Percentiles rank a stretch among this genome's conserved stretches.
phyloP scores from a whole-genome alignment of 495 filamentous ascomycete species.

The Penicillium angulare region DNA sequence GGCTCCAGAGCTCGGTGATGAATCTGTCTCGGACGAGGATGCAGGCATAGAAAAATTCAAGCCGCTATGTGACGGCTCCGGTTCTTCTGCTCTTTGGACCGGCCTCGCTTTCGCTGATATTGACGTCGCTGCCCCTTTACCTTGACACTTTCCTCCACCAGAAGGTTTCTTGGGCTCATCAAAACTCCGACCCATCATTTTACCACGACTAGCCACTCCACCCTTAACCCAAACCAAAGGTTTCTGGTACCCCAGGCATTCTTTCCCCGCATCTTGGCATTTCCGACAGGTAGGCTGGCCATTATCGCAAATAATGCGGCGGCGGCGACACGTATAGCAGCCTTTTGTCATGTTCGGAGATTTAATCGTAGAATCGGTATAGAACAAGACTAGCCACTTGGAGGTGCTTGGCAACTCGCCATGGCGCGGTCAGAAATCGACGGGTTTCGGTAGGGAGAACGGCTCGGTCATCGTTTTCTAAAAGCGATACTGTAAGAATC shows the following conservation, averaged over 20 bases:
- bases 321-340: conserved; percentile 50
- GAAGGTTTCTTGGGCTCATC: conserved; percentile 30
- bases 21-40: conserved; percentile 17
- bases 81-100: too few species aligned
- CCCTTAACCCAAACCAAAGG: conserved; percentile 52
- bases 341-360: conserved; percentile 43
- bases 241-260: conserved; percentile 62
- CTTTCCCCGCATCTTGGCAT: conserved; percentile 60
- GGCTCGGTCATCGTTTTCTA: conserved; percentile 16
- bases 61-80: background rate
- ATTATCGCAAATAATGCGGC: conserved; percentile 59
- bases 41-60: conserved; percentile 16
- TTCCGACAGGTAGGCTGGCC: conserved; percentile 61
- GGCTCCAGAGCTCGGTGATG: conserved; percentile 15
- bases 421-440: conserved; percentile 22
- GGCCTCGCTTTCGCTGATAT: too few species aligned
- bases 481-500: background rate
- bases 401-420: conserved; percentile 22
- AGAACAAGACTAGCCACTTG: conserved; percentile 15
- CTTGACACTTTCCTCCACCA: conserved; percentile 1
- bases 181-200: conserved; percentile 52
- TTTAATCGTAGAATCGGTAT: conserved; percentile 11
- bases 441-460: background rate
- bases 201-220: conserved; percentile 48
- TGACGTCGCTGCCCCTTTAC: background rate